Conservation (phyloP, 768 basidiomycete species). For the Tulasnella sp. region DNA sequence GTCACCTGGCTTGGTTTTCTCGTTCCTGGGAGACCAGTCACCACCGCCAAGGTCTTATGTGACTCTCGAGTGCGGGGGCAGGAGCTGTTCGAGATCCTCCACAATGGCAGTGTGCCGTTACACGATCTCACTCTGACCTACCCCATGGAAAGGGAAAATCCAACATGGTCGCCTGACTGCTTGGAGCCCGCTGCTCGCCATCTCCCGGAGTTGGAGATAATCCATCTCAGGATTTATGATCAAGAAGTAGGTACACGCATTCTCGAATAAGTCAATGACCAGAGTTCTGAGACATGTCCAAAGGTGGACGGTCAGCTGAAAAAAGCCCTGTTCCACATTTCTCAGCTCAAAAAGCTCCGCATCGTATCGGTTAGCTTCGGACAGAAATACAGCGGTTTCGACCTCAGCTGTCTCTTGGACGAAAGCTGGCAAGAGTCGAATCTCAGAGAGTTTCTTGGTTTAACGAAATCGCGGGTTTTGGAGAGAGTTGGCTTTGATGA, state of each 20-base stretch:
- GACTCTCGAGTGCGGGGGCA: neutral
- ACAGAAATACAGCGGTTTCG: no score
- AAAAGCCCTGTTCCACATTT: neutral
- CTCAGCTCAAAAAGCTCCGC: neutral
- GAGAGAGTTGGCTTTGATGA: neutral
- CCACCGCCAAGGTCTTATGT: neutral
- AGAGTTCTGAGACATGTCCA: neutral
- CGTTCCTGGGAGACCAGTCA: neutral
- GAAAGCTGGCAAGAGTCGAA: neutral
- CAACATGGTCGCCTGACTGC: neutral
- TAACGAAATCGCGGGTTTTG: neutral
- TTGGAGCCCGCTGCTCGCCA: neutral
- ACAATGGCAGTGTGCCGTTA: neutral
- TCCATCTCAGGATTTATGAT: neutral
- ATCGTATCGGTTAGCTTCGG: neutral
- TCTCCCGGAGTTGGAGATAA: neutral
- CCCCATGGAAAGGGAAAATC: neutral
- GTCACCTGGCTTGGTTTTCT: neutral
- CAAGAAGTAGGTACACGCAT: neutral
- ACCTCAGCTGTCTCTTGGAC: neutral
- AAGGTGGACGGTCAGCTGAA: neutral
- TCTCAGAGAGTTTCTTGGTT: neutral
- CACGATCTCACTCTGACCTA: neutral
- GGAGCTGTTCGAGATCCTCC: neutral
- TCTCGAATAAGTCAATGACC: no score